Evolutionary conservation across 2,329 filamentous ascomycete genomes (phyloP).

Genomic region (Penicillium polonicum): DNA sequence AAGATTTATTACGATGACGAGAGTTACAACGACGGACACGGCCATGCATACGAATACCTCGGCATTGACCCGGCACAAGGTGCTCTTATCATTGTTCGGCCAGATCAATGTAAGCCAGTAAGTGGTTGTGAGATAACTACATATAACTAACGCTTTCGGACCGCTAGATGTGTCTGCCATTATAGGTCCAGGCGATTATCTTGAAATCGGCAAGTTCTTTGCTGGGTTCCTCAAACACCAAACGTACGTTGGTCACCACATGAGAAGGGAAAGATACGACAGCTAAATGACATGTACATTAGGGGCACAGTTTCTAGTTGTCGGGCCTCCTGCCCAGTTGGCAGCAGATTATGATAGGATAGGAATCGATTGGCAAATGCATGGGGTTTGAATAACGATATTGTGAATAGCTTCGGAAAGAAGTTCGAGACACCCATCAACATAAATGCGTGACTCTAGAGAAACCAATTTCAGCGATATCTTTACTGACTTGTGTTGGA

Average conservation of each 20-base stretch:
- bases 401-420: neutral
- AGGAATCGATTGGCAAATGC: neutral
- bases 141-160: neutral
- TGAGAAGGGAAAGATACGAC: neutral
- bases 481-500: neutral
- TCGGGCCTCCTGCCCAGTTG: neutral
- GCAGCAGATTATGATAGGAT: neutral
- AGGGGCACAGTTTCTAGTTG: neutral
- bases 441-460: neutral
- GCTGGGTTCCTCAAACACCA: constrained; percentile 31
- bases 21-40: constrained; percentile 56
- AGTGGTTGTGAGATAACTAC: neutral
- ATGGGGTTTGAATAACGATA: neutral
- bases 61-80: constrained; percentile 51
- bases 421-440: neutral
- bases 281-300: neutral
- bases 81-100: constrained; percentile 56
- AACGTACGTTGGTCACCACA: constrained; percentile 12
- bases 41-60: constrained; percentile 57
- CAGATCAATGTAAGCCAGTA: constrained; percentile 57
- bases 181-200: constrained; percentile 32
- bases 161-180: constrained; percentile 43
- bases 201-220: constrained; percentile 38
- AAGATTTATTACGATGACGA: constrained; percentile 60
- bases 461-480: neutral